Evolutionary conservation across 352 stramenopile species (phyloP).

Genomic region (Phytophthora crassamura): DNA sequence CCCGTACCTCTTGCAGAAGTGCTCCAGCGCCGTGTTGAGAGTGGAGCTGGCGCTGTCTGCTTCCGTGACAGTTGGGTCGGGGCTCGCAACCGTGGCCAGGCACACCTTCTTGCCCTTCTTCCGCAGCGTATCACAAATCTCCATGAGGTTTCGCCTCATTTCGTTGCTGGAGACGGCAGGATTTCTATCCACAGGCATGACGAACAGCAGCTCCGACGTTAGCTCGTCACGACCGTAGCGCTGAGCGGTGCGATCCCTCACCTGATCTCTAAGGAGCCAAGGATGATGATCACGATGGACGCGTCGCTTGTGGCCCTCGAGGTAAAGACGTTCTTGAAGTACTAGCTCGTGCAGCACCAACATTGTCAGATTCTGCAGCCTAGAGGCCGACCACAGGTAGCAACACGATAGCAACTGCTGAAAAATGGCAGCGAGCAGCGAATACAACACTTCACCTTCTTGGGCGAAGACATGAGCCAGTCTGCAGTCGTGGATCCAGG

Average conservation of each 20-base stretch:
- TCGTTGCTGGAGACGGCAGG: slow-evolving; percentile 30
- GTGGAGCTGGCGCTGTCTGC: slow-evolving; percentile 37
- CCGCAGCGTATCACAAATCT: slow-evolving; percentile 77
- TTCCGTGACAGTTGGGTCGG: slow-evolving; percentile 45
- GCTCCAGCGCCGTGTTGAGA: slow-evolving; percentile 73
- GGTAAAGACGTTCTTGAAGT: slow-evolving; percentile 77
- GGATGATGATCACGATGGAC: slow-evolving; percentile 81
- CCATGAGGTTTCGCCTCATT: slow-evolving; percentile 68
- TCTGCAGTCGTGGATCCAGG: slow-evolving; percentile 65
- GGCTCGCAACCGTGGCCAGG: slow-evolving; percentile 64
- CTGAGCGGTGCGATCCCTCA: slow-evolving; percentile 16
- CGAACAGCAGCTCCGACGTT: background rate
- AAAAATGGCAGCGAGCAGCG: background rate
- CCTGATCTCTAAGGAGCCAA: slow-evolving; percentile 75
- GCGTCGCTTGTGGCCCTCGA: slow-evolving; percentile 62
- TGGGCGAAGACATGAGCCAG: slow-evolving; percentile 69
- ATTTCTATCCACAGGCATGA: slow-evolving; percentile 31
- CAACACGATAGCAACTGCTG: background rate
- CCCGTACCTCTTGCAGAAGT: slow-evolving; percentile 77
- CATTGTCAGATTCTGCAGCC: background rate
- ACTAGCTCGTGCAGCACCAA: slow-evolving; percentile 40
- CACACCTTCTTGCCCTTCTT: slow-evolving; percentile 89
- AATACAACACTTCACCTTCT: slow-evolving; percentile 46
- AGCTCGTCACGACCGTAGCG: background rate
- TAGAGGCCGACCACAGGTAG: background rate